Conservation (phyloP, 345 rosid genomes). For the Diplotaxis tenuifolia region DNA sequence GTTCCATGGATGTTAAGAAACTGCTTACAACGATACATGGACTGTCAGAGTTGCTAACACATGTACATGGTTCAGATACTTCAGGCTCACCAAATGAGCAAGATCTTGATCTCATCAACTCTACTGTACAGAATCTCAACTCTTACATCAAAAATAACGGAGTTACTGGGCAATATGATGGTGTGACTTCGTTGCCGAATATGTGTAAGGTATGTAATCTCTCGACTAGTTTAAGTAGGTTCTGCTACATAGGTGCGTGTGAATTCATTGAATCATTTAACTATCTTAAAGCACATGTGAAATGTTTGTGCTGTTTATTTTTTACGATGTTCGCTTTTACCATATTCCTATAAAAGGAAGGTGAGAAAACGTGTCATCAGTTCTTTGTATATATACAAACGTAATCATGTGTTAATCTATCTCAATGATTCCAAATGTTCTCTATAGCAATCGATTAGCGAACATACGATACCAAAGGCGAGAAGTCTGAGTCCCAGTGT, state of each 20-base stretch:
- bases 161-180: constrained; percentile 24
- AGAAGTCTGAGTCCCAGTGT: constrained; percentile 7
- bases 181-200: constrained; percentile 23
- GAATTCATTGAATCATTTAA: not conserved
- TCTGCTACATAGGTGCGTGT: not conserved
- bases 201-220: constrained; percentile 40
- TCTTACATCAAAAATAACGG: constrained; percentile 30
- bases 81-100: constrained; percentile 38
- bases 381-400: not conserved
- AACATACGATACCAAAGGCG: constrained; percentile 25
- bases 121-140: constrained; percentile 46
- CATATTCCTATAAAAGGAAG: constrained; percentile 1
- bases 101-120: constrained; percentile 41
- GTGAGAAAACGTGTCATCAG: not conserved
- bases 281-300: not conserved
- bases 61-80: constrained; percentile 36
- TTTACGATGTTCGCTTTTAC: not conserved
- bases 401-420: not conserved
- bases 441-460: constrained; percentile 20
- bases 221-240: not conserved
- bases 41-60: constrained; percentile 48
- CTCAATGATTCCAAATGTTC: constrained; percentile 16
- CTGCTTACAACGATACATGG: constrained; percentile 44
- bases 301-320: no score
- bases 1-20: constrained; percentile 35